Percentiles rank a stretch among this genome's conserved stretches.
phyloP scores from a whole-genome alignment of 192 early-diverging fungal species.

The Gonapodya sp. region DNA sequence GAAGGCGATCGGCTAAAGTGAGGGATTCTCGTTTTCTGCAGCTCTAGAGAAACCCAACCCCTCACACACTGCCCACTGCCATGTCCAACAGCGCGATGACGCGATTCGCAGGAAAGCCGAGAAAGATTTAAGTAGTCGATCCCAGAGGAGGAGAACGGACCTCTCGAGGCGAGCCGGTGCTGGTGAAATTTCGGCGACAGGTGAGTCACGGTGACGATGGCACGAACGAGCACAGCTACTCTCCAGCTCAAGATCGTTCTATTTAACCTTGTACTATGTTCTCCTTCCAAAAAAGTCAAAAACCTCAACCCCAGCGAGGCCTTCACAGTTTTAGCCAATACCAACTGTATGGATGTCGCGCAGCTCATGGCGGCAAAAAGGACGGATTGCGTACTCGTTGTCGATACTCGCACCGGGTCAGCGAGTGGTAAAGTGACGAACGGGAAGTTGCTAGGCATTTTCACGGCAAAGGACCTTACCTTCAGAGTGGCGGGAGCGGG shows the following conservation, averaged over 20 bases:
- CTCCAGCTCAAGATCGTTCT: no score
- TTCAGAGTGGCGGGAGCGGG: constrained; percentile 84
- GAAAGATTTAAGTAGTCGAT: background rate
- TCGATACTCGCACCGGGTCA: constrained; percentile 35
- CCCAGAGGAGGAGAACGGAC: background rate
- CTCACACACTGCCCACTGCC: background rate
- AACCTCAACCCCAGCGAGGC: background rate
- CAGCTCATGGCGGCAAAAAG: constrained; percentile 97
- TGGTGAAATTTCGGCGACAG: background rate
- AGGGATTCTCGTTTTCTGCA: background rate
- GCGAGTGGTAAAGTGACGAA: constrained; percentile 33
- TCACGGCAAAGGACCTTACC: constrained; percentile 96
- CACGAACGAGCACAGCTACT: no score
- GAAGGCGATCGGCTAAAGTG: background rate
- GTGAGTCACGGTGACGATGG: no score
- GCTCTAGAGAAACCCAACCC: background rate
- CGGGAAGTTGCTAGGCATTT: constrained; percentile 85
- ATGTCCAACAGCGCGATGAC: background rate
- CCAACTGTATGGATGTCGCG: constrained; percentile 54
- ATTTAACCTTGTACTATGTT: no score
- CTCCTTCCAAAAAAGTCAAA: no score
- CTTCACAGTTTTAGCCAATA: background rate
- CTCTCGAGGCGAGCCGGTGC: background rate
- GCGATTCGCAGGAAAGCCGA: background rate
- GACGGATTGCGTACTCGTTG: constrained; percentile 86